Evolutionary conservation across 768 basidiomycete species (phyloP).

Genomic region (Boletellus ananas): DNA sequence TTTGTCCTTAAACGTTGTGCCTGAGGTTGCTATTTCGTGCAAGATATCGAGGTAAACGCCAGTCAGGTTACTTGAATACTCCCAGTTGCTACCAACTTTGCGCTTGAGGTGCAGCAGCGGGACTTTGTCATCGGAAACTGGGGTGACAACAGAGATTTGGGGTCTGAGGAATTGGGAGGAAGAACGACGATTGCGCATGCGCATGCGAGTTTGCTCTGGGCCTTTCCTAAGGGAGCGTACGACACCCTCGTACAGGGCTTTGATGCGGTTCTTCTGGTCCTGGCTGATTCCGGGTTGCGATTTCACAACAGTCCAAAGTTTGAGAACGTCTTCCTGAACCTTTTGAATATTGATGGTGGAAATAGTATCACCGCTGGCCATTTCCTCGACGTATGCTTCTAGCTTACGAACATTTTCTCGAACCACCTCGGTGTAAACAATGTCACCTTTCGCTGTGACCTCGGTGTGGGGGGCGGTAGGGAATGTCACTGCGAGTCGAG

Average conservation of each 20-base stretch:
- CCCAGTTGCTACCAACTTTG: conserved; percentile 92
- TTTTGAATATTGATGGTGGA: conserved; percentile 92
- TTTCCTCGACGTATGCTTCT: conserved; percentile 96
- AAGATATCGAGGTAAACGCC: conserved; percentile 94
- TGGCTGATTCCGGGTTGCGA: conserved; percentile 95
- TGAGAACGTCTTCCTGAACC: conserved; percentile 94
- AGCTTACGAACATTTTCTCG: conserved; percentile 96
- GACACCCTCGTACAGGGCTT: conserved; percentile 93
- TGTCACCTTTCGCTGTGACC: conserved; percentile 90
- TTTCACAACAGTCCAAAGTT: conserved; percentile 96
- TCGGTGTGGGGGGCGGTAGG: conserved; percentile 96
- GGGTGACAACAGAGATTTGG: conserved; percentile 63
- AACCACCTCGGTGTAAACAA: conserved; percentile 91
- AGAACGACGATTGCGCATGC: conserved; percentile 74
- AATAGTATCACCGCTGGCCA: conserved; percentile 92
- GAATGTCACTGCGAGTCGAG: conserved; percentile 73
- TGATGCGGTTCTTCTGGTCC: conserved; percentile 94
- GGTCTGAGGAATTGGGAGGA: conserved; percentile 98
- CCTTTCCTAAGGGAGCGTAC: conserved; percentile 86
- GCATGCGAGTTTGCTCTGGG: conserved; percentile 57
- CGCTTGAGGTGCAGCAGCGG: conserved; percentile 96
- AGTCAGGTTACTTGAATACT: conserved; percentile 96
- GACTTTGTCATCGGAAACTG: conserved; percentile 82
- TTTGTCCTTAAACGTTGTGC: conserved; percentile 98
- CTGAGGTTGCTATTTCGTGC: conserved; percentile 97